Base-by-base conservation (phyloP, 176 grass and related monocot genomes). In the Triticum turgidum region DNA sequence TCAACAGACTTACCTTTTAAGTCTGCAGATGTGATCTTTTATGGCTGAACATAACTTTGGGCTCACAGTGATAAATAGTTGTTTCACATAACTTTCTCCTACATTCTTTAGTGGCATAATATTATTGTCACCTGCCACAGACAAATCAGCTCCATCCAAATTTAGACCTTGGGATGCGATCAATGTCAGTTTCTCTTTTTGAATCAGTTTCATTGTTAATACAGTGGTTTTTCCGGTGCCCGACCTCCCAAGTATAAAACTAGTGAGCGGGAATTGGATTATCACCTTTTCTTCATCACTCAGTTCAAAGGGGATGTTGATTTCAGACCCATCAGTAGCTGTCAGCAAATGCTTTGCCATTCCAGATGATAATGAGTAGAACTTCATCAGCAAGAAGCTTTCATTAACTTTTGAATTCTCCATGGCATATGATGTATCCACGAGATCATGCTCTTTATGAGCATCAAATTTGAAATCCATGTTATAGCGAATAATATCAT, bases 161-260 rank as follows among this genome's bases (percentile, higher is more conserved):
- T 33, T 37, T 44, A 89, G 13, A 45, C 92, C 87, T 79, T 85
- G 76, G 49, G 91, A 93, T 61, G 92, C 84, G 85, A 97, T 81
- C 76, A 89, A 86, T 84, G 83, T 90, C 6, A 68, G 87, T 59
- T 94, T 91, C 79, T 91, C 89, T 42, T 83, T 91, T 65, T 91
- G 92, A 84, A 94, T 78, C 77, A 97, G 11, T 78, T 94, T 97
- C 52, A 89, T 94, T 7, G 90, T 94, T 35, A 97, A 69, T 33
- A 97, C 78, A 73, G 95, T 97, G 4, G 95, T 94, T 68, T 97
- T 97, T 29, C 95, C 95, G 4, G 95, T 97, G 42, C 95, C 95
- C 1, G 95, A 97, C 49, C 95, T 83, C 34, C 90, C 95, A 80
- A 97, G 85, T 84, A 97, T 94, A 59, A 97, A 97, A 56, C 81